phyloP scores from a whole-genome alignment of 2,329 filamentous ascomycete genomes.

The Botryosphaeria agaves region DNA sequence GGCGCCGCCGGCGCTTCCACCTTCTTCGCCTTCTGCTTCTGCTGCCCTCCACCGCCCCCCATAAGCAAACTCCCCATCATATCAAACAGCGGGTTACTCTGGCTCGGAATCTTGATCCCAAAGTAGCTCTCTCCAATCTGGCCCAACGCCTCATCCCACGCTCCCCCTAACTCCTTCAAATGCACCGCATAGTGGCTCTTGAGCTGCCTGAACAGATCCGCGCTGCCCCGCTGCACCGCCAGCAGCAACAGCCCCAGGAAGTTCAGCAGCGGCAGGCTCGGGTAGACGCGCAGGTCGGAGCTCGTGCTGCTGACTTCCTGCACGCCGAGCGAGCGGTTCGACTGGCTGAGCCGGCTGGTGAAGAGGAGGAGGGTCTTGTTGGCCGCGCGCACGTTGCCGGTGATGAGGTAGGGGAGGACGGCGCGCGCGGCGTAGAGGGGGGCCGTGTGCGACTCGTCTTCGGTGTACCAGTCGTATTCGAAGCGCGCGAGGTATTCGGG shows the following conservation, averaged over 20 bases:
- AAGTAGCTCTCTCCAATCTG: constrained; percentile 96
- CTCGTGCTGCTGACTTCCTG: constrained; percentile 65
- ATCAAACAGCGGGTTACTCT: constrained; percentile 85
- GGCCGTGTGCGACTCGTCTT: constrained; percentile 76
- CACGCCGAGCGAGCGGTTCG: constrained; percentile 46
- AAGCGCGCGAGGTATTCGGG: constrained; percentile 62
- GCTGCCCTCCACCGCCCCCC: constrained; percentile 43
- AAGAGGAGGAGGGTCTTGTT: constrained; percentile 69
- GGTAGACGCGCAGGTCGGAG: constrained; percentile 67
- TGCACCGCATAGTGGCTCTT: constrained; percentile 64
- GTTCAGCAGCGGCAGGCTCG: constrained; percentile 83
- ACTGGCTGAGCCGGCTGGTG: constrained; percentile 43
- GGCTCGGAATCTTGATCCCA: constrained; percentile 68
- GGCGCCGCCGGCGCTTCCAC: constrained; percentile 25
- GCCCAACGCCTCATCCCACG: constrained; percentile 66
- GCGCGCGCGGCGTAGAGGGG: constrained; percentile 73
- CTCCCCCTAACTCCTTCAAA: constrained; percentile 51
- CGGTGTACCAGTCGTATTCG: constrained; percentile 87
- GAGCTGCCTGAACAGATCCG: constrained; percentile 67
- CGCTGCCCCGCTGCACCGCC: constrained; percentile 61
- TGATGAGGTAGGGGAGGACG: constrained; percentile 76
- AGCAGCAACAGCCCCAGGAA: constrained; percentile 76
- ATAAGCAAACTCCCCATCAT: constrained; percentile 97
- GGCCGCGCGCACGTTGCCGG: constrained; percentile 79
- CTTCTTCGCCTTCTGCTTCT: constrained; percentile 25